Evolutionary conservation across 176 grass and related monocot species (phyloP).

Genomic region (Oryza glaberrima): DNA sequence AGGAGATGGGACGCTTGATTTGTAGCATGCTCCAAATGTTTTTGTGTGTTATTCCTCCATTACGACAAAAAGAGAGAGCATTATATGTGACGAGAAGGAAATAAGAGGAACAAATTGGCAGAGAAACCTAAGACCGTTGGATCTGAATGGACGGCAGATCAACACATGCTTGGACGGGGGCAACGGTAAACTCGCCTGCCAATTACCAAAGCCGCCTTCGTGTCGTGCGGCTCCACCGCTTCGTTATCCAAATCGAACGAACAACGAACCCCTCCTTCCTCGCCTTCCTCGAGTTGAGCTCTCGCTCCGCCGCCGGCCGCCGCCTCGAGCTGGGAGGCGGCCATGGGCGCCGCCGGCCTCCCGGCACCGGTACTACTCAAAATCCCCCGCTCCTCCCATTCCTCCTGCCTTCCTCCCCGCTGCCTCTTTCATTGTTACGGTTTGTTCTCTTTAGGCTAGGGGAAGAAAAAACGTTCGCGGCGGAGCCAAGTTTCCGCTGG

Average conservation of each 20-base stretch:
- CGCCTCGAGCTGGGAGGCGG: slow-evolving; percentile 8
- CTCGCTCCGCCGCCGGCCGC: not conserved
- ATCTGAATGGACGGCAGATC: not conserved
- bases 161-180: not conserved
- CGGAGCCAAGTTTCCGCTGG: not conserved
- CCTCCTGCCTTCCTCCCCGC: not conserved
- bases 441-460: not conserved
- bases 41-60: too few species aligned
- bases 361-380: slow-evolving; percentile 20
- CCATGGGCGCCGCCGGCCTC: slow-evolving; percentile 31
- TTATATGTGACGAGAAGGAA: too few species aligned
- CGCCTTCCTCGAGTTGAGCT: not conserved
- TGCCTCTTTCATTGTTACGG: not conserved
- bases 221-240: not conserved
- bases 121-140: not conserved
- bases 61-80: too few species aligned
- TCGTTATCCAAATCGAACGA: not conserved
- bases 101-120: too few species aligned
- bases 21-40: too few species aligned
- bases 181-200: too few species aligned
- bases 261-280: not conserved
- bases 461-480: not conserved
- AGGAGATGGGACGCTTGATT: too few species aligned
- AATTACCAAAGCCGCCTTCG: too few species aligned
- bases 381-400: not conserved